Evolutionary conservation across 257 asterid species (phyloP).

Genomic region (Capsicum chinense): DNA sequence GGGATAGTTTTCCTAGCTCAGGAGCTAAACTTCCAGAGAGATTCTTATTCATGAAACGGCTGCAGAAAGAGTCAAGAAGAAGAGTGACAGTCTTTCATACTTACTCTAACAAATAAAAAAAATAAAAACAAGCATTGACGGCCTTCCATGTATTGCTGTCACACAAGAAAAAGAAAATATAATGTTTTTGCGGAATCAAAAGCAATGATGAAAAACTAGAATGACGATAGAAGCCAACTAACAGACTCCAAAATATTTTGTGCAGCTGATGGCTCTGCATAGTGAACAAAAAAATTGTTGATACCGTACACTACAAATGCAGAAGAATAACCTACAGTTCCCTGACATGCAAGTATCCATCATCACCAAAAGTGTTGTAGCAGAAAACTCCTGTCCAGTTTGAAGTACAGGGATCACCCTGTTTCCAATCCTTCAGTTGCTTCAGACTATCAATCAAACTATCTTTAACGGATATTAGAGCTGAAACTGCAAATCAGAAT

Average conservation of each 20-base stretch:
- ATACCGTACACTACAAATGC: constrained; percentile 20
- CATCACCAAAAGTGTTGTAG: constrained; percentile 33
- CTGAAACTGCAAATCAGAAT: constrained; percentile 41
- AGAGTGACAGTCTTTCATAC: constrained; percentile 18
- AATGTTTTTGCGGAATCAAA: background rate
- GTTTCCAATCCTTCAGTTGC: constrained; percentile 44
- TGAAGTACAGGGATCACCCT: constrained; percentile 52
- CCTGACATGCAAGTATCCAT: constrained; percentile 46
- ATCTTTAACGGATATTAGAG: constrained; percentile 38
- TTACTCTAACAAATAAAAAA: too few relatives aligned
- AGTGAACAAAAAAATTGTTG: background rate
- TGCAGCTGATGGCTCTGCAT: background rate
- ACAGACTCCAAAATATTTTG: background rate
- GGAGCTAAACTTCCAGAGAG: constrained; percentile 55
- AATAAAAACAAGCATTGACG: background rate
- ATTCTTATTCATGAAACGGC: constrained; percentile 52
- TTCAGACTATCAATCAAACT: constrained; percentile 41
- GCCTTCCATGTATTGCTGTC: constrained; percentile 6
- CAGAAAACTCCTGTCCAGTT: constrained; percentile 60
- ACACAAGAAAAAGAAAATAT: background rate
- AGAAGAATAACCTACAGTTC: constrained; percentile 46
- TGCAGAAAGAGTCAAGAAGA: constrained; percentile 32
- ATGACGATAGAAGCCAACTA: background rate
- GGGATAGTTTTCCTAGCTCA: constrained; percentile 52
- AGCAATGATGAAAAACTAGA: background rate